A percentile compares a stretch with the other conserved stretches of the same genome.
Evolutionary conservation across 768 basidiomycete genomes (phyloP).

Genomic region (Rhizopogon vesiculosus): DNA sequence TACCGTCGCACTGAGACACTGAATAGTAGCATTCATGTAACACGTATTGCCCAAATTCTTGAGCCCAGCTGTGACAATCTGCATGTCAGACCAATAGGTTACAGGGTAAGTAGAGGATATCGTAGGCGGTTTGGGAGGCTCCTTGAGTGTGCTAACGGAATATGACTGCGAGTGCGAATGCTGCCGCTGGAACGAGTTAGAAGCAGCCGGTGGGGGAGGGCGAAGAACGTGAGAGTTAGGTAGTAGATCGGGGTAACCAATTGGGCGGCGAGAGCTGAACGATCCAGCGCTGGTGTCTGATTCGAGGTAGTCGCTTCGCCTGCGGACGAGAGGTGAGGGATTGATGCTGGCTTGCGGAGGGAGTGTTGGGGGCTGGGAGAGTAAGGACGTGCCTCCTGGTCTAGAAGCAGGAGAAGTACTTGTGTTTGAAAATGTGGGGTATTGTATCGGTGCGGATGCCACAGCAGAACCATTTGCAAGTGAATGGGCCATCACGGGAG

Average conservation of each 20-base stretch:
- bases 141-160: constrained; percentile 21
- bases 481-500: constrained; percentile 28
- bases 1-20: constrained; percentile 91
- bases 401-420: constrained; percentile 31
- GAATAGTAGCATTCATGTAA: constrained; percentile 98
- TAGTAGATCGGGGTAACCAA: constrained; percentile 80
- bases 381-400: constrained; percentile 28
- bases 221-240: constrained; percentile 55
- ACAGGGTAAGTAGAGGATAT: constrained; percentile 78
- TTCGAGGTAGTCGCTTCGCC: constrained; percentile 75
- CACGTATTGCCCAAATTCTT: constrained; percentile 98
- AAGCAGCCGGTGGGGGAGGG: constrained; percentile 76
- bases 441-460: constrained; percentile 42
- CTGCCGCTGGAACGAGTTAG: constrained; percentile 67
- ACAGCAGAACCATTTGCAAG: constrained; percentile 31
- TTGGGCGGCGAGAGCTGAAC: constrained; percentile 42
- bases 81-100: constrained; percentile 77
- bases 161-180: constrained; percentile 47
- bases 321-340: constrained; percentile 66
- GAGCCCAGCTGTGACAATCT: constrained; percentile 77
- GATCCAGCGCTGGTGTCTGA: constrained; percentile 36
- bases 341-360: constrained; percentile 88
- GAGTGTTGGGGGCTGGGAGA: constrained; percentile 42
- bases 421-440: constrained; percentile 43
- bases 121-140: constrained; percentile 55